A percentile compares a stretch with the other conserved stretches of the same genome.
Evolutionary conservation across 139 green algal genomes (phyloP).

Genomic region (Eudorina sp.): DNA sequence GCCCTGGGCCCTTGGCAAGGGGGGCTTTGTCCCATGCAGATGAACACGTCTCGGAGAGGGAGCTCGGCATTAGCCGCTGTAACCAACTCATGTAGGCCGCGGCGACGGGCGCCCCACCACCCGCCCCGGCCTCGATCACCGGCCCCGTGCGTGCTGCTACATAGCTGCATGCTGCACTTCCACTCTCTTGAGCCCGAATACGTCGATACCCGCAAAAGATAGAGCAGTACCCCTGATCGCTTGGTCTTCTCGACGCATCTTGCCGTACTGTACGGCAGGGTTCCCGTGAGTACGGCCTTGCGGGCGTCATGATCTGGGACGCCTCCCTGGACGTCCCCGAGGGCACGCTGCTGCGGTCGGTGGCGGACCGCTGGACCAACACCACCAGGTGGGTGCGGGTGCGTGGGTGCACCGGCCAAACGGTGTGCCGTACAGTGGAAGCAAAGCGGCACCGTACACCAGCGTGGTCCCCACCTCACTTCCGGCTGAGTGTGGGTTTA

Average conservation of each 20-base stretch:
- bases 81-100: too few relatives aligned
- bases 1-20: too few relatives aligned
- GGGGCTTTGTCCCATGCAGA: too few relatives aligned
- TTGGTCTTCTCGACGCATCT: background rate
- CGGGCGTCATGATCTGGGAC: constrained; percentile 49
- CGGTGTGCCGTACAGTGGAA: background rate
- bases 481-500: too few relatives aligned
- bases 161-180: background rate
- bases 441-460: background rate
- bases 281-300: background rate
- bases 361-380: background rate
- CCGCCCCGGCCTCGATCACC: background rate
- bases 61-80: too few relatives aligned
- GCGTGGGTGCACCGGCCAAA: background rate
- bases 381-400: background rate
- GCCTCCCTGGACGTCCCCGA: constrained; percentile 24
- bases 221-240: background rate
- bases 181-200: background rate
- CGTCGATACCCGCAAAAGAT: background rate
- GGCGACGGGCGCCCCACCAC: too few relatives aligned
- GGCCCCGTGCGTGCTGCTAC: too few relatives aligned
- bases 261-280: background rate
- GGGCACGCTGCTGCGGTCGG: background rate
- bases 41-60: too few relatives aligned
- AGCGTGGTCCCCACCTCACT: background rate